Evolutionary conservation across 2,329 filamentous ascomycete genomes (phyloP).

Genomic region (Botrytis fragariae): DNA sequence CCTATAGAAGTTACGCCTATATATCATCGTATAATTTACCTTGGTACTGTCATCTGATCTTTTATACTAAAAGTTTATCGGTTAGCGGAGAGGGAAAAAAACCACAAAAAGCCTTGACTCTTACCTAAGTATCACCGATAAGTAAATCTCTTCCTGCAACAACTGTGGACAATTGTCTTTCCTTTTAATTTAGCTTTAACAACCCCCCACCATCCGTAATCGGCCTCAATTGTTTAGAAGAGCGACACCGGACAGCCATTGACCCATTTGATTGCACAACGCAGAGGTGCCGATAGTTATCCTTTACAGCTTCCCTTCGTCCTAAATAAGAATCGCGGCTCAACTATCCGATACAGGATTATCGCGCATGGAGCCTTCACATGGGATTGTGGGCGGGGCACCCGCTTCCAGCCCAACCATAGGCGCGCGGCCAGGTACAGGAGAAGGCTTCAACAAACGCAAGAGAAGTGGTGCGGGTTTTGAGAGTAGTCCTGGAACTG

Average conservation of each 20-base stretch:
- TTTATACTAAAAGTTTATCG: neutral
- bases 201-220: conserved; percentile 25
- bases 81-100: neutral
- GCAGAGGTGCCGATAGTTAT: conserved; percentile 23
- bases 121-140: conserved; percentile 11
- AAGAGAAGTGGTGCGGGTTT: conserved; percentile 55
- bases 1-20: neutral
- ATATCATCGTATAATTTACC: neutral
- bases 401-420: conserved; percentile 35
- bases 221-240: conserved; percentile 24
- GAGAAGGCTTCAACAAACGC: conserved; percentile 47
- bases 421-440: conserved; percentile 33
- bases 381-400: conserved; percentile 26
- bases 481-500: conserved; percentile 61
- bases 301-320: conserved; percentile 12
- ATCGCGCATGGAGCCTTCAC: conserved; percentile 34
- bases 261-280: conserved; percentile 27
- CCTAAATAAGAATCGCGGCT: conserved; percentile 18
- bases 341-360: conserved; percentile 22
- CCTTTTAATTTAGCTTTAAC: conserved; percentile 1
- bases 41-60: neutral
- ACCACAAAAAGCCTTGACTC: neutral
- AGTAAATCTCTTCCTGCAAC: conserved; percentile 13
- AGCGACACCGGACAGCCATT: conserved; percentile 33
- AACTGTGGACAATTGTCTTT: neutral